Evolutionary conservation across 2,329 filamentous ascomycete genomes (phyloP).

Genomic region (Myriosclerotinia duriaeana): DNA sequence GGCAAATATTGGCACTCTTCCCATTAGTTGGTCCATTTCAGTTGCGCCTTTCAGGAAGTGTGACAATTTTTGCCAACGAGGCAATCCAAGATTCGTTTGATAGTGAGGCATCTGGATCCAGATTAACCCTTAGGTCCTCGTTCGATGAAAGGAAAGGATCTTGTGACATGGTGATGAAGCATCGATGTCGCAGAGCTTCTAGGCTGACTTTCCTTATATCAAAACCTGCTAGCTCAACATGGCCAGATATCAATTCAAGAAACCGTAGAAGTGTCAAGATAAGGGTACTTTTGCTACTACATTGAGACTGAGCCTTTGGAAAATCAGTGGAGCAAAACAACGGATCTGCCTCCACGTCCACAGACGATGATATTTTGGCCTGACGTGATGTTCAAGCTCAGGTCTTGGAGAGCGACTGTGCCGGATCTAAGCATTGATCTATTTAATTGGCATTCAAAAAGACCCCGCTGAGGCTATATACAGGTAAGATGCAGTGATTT

Average conservation of each 20-base stretch:
- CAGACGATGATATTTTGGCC: constrained; percentile 54
- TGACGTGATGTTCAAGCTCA: constrained; percentile 48
- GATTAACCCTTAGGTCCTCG: constrained; percentile 14
- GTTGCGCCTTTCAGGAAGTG: constrained; percentile 1
- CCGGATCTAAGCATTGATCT: not conserved
- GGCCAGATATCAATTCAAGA: constrained; percentile 6
- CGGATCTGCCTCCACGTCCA: constrained; percentile 52
- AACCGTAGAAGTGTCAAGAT: constrained; percentile 18
- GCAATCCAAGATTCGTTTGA: constrained; percentile 3
- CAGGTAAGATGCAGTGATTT: constrained; percentile 39
- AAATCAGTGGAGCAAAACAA: not conserved
- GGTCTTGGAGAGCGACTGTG: constrained; percentile 26
- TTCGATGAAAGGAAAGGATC: constrained; percentile 14
- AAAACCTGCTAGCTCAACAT: constrained; percentile 4
- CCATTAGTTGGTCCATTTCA: not conserved
- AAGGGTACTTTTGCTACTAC: constrained; percentile 19
- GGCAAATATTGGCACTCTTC: not conserved
- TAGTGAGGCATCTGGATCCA: not conserved
- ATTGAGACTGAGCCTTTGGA: not conserved
- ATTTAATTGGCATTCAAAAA: not conserved
- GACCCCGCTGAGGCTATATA: constrained; percentile 13
- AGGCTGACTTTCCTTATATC: constrained; percentile 5
- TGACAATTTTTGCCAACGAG: not conserved
- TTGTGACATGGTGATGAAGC: constrained; percentile 20
- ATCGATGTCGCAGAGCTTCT: constrained; percentile 6